Evolutionary conservation across 768 basidiomycete species (phyloP).

Genomic region (Lenzites betulinus): DNA sequence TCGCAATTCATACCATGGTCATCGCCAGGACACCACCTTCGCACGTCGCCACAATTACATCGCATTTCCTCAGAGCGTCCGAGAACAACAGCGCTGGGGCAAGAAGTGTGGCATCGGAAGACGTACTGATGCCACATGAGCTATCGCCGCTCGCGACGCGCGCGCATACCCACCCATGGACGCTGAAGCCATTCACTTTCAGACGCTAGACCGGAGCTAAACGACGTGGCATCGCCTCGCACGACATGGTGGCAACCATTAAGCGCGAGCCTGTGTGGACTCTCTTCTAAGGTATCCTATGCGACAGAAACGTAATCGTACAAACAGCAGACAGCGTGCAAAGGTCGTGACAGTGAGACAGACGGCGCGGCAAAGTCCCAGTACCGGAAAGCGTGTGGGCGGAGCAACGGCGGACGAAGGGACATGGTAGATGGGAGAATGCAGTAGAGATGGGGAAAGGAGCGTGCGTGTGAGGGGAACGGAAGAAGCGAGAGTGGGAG

Average conservation of each 20-base stretch:
- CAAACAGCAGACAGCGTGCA: background rate
- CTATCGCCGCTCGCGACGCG: no score
- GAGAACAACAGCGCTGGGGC: no score
- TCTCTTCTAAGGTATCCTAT: background rate
- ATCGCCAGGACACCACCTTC: no score
- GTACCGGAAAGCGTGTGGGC: slow-evolving; percentile 7
- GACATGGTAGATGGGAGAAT: slow-evolving; percentile 4
- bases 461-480: slow-evolving; percentile 1
- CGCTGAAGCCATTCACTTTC: no score
- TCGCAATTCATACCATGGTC: no score
- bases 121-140: no score
- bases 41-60: no score
- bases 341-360: background rate
- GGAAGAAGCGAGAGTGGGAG: background rate
- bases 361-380: slow-evolving; percentile 4
- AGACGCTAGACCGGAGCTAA: no score
- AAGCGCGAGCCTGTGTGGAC: background rate
- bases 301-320: background rate
- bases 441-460: background rate
- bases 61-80: no score
- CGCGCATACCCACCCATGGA: no score
- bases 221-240: background rate
- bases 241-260: background rate
- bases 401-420: background rate
- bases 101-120: no score